Conservation (phyloP, 1,284 basidiomycete genomes). For the Apiotrichum laibachii region DNA sequence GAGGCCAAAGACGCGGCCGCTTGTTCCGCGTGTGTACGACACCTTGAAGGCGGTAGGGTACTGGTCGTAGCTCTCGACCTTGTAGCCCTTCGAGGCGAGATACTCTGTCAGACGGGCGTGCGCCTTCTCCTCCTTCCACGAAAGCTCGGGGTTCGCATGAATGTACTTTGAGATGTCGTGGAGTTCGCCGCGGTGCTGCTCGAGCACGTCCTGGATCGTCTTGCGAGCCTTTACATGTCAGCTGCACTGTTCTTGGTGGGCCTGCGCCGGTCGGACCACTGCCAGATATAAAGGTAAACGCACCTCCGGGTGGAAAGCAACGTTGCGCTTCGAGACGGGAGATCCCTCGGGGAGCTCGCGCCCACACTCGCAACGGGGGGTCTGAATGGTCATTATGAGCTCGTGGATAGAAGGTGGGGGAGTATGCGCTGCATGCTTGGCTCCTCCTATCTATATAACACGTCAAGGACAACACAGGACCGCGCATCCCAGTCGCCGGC, state of each 20-base stretch:
- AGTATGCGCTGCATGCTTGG: no score
- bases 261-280: no score
- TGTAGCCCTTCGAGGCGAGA: conserved; percentile 36
- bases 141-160: conserved; percentile 43
- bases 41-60: conserved; percentile 63
- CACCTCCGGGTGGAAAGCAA: no score
- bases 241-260: neutral
- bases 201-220: conserved; percentile 16
- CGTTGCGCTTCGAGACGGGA: no score
- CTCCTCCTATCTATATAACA: no score
- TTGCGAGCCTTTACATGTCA: conserved; percentile 10
- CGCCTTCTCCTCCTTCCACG: conserved; percentile 36
- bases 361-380: no score
- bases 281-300: no score
- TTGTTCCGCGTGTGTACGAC: conserved; percentile 58
- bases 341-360: no score
- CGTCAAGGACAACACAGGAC: no score
- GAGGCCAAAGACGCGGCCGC: conserved; percentile 62
- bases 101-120: conserved; percentile 30
- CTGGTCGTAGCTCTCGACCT: conserved; percentile 52
- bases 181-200: conserved; percentile 23
- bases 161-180: conserved; percentile 45
- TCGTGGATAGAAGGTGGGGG: no score
- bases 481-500: no score
- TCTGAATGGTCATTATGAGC: no score